phyloP scores from a whole-genome alignment of 805 yeast genomes.

The Candida methanosorbosa region DNA sequence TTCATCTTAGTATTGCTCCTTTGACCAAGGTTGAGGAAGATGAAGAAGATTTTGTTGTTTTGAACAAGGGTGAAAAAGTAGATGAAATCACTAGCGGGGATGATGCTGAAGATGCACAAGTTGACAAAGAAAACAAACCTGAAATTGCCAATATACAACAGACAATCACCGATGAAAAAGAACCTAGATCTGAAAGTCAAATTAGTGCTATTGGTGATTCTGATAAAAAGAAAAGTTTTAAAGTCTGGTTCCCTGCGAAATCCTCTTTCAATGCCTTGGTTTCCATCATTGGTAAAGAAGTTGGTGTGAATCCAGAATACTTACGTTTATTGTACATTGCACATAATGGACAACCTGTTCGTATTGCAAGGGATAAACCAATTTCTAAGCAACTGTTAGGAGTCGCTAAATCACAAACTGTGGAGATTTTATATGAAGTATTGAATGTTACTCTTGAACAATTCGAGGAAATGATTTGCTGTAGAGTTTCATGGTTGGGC shows the following conservation, averaged over 20 bases:
- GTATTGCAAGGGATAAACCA: conserved; percentile 31
- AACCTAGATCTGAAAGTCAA: too few relatives aligned
- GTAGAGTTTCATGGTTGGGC: conserved; percentile 65
- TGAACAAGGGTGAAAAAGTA: conserved; percentile 7
- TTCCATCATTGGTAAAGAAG: conserved; percentile 42
- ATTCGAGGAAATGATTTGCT: conserved; percentile 62
- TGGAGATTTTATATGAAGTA: conserved; percentile 61
- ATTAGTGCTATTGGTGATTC: conserved; percentile 12
- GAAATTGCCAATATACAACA: too few relatives aligned
- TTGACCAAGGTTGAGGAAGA: conserved; percentile 30
- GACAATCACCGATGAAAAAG: conserved; percentile 8
- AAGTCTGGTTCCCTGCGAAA: conserved; percentile 61
- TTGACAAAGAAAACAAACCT: conserved; percentile 5
- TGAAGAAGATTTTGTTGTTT: conserved; percentile 40
- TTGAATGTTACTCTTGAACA: conserved; percentile 68
- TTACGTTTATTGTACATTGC: conserved; percentile 58
- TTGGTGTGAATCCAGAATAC: conserved; percentile 48
- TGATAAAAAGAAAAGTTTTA: conserved; percentile 24
- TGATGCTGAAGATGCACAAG: conserved; percentile 1
- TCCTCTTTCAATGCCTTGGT: conserved; percentile 55
- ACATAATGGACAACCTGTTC: conserved; percentile 48
- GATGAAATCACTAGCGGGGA: conserved; percentile 3
- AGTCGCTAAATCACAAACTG: conserved; percentile 34
- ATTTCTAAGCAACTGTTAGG: conserved; percentile 27
- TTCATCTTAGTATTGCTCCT: conserved; percentile 48